Evolutionary conservation across 225 moss, liverwort and hornwort species (phyloP).

Genomic region (Polytrichum commune): DNA sequence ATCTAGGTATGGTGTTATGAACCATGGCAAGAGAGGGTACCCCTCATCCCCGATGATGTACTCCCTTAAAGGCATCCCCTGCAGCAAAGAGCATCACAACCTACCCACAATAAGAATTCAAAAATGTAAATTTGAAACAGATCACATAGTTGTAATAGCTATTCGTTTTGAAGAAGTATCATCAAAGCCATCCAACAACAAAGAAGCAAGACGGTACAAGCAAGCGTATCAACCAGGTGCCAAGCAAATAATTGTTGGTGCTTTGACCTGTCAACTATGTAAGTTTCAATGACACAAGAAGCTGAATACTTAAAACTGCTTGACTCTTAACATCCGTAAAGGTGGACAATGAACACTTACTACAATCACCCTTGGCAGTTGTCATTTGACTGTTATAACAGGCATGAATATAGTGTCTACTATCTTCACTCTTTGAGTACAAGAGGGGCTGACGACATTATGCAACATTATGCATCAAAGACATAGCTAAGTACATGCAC

Average conservation of each 20-base stretch:
- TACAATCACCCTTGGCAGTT: too few species aligned
- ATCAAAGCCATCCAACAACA: neutral
- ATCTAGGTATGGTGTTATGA: slow-evolving; percentile 69
- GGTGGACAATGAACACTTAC: too few species aligned
- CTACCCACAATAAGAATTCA: neutral
- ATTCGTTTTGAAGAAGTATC: neutral
- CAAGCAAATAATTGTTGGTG: too few species aligned
- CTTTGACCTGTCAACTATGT: too few species aligned
- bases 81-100: slow-evolving; percentile 7
- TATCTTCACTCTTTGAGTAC: too few species aligned
- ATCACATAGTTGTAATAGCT: neutral
- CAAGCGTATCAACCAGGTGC: too few species aligned
- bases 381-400: too few species aligned
- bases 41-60: slow-evolving; percentile 85
- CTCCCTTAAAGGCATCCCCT: slow-evolving; percentile 68
- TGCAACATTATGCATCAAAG: neutral
- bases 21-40: slow-evolving; percentile 81
- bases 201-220: neutral
- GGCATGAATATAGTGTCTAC: too few species aligned
- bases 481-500: neutral
- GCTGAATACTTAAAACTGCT: too few species aligned
- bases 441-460: too few species aligned
- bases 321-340: too few species aligned
- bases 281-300: too few species aligned
- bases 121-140: neutral